Evolutionary conservation across 352 stramenopile species (phyloP), one percentile per base, ranked within the genome.

Genomic region (Globisporangium ultimum): DNA sequence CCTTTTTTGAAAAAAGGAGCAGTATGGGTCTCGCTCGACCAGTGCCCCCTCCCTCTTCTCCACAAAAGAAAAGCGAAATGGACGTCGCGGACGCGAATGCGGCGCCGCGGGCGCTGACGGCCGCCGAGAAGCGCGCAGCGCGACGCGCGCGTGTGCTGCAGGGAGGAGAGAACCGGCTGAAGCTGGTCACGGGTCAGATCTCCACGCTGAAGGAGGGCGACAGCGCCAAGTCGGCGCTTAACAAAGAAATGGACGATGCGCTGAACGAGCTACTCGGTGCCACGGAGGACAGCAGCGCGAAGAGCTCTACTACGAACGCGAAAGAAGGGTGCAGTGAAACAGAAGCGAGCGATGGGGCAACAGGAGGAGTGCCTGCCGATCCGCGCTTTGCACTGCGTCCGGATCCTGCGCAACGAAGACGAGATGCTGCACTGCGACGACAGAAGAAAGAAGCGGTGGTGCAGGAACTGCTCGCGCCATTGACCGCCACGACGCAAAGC

Each of bases 161-260:
- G n/a, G 66, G 74, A 11, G 56, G 82, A 17, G 77, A 89, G 49
- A 80, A 55, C 60, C 84, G 84, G 0, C 51, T 93, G 22, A 81
- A 90, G 68, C 63, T 90, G 9, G 55, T 93, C 20, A 88, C 78
- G 56, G 84, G 80, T 11, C 64, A 89, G 59, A 78, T 88, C 32
- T 67, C 68, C 21, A 78, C 79, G 5, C 74, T 91, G 17, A 80
- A 89, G 58, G 45, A 63, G 22, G 41, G 8, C 48, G 28, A 45
- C 21, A 38, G 22, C 18, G n/a, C 34, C 8, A 20, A 46, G 10
- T 46, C 45, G 2, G 15, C 50, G 24, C 42, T 63, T 14, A 51
- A 63, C 21, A 45, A 53, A 13, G 66, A 77, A 24, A 59, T 74
- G 36, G 61, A 71, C 54, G 49, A 24, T 24, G 53, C 60, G n/a